phyloP scores from a whole-genome alignment of 1,284 basidiomycete genomes.

The Stereum hirsutum region DNA sequence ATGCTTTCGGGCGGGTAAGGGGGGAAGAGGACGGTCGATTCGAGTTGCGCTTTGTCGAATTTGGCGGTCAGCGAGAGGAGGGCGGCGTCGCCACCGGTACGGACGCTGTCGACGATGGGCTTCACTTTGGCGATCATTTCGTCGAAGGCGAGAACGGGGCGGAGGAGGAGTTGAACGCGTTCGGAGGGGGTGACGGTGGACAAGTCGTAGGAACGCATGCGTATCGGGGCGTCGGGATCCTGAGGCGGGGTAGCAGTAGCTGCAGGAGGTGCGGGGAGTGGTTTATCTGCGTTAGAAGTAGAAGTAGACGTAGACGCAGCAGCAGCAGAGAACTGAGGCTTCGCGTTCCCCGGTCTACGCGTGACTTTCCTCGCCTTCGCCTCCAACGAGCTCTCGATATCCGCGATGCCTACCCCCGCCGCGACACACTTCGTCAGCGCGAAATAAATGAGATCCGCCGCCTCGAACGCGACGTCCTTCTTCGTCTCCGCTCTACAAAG shows the following conservation, averaged over 20 bases:
- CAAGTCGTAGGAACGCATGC: constrained; percentile 70
- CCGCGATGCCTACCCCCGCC: constrained; percentile 76
- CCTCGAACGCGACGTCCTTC: constrained; percentile 92
- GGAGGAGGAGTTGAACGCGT: constrained; percentile 67
- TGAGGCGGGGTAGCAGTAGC: constrained; percentile 19
- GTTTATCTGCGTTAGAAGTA: constrained; percentile 20
- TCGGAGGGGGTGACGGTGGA: constrained; percentile 44
- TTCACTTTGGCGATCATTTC: constrained; percentile 95
- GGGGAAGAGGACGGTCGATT: constrained; percentile 55
- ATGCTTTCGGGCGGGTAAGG: constrained; percentile 56
- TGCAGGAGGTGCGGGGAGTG: constrained; percentile 19
- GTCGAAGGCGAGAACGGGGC: constrained; percentile 87
- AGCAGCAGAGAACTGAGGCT: constrained; percentile 67
- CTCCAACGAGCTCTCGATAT: constrained; percentile 84
- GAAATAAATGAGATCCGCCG: constrained; percentile 95
- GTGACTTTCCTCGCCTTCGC: constrained; percentile 84
- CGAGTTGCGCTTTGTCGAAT: constrained; percentile 77
- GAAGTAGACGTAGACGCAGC: constrained; percentile 2
- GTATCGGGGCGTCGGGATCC: constrained; percentile 41
- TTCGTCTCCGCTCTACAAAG: constrained; percentile 78
- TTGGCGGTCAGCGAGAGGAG: constrained; percentile 88
- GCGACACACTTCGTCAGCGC: constrained; percentile 82
- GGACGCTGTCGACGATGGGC: constrained; percentile 90
- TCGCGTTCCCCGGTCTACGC: constrained; percentile 88
- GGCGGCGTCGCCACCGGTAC: constrained; percentile 78